Evolutionary conservation across 768 basidiomycete species (phyloP), one percentile per base, ranked within the genome.

Genomic region (Astraeus odoratus): DNA sequence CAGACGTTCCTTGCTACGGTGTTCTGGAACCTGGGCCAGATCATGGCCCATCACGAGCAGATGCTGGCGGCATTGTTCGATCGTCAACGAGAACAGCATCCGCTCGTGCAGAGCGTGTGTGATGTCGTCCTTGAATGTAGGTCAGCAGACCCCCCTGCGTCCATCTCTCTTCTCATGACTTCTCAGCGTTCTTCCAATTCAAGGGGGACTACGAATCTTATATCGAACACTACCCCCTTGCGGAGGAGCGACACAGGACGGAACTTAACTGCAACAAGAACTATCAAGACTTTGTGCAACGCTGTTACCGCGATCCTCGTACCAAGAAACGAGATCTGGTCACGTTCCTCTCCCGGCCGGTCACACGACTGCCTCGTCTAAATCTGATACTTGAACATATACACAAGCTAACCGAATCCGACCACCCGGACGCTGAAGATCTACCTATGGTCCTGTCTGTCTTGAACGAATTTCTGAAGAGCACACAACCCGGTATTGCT

Each of bases 401-500:
- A 9, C 63, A 78, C 44, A 83, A 87, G 55, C 59, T 77, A 31
- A 86, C 85, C 0, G 77, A 80, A n/a, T 44, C 68, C 18, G 78
- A 80, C n/a, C 88, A 92, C 58, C 82, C 83, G 0, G 92, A 95
- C 61, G 57, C 77, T 35, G 86, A 92, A 48, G 78, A 75, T 3
- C 70, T 94, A 6, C 88, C 89, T 1, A 70, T 89, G 4, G 77
- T 87, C 15, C 56, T 87, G 20, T 72, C 72, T 8, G 75, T 92
- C 3, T 55, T 94, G 43, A 77, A 72, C 24, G 77, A 81, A 37
- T 82, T 80, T 50, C 73, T 95, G 48, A 90, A 86, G 70, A 83
- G 83, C 51, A 88, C 88, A 0, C 83, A 94, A 56, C 90, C 90
- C 1, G 92, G 92, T 4, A 93, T 95, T 48, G 86, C 81, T 48